Percentiles rank a stretch among this genome's conserved stretches.
Evolutionary conservation across 2,329 filamentous ascomycete species (phyloP).

Genomic region (Diplodia intermedia): DNA sequence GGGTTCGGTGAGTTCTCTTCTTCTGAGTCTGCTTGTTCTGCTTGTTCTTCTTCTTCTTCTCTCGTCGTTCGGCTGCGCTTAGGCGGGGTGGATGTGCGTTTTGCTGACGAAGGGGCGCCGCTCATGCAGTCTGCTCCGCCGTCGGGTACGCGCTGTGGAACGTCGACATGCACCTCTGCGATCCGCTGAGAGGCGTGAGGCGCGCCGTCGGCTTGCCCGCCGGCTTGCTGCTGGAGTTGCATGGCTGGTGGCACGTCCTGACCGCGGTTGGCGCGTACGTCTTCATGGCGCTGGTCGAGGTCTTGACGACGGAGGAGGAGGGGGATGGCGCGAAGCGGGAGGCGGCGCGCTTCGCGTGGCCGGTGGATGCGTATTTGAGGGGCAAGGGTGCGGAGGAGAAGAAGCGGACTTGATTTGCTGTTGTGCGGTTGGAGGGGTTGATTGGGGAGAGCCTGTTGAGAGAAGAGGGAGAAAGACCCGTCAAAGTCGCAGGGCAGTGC

Average conservation of each 20-base stretch:
- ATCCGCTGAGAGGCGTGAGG: conserved; percentile 55
- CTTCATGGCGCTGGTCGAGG: conserved; percentile 49
- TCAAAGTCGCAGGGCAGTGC: too few relatives aligned
- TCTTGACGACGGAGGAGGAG: conserved; percentile 36
- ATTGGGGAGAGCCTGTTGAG: too few relatives aligned
- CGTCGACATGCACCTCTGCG: conserved; percentile 62
- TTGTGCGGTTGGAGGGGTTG: too few relatives aligned
- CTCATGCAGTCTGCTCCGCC: conserved; percentile 48
- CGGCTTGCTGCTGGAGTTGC: conserved; percentile 64
- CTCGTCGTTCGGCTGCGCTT: background rate
- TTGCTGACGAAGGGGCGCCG: background rate
- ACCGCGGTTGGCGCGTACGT: conserved; percentile 62
- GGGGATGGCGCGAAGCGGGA: background rate
- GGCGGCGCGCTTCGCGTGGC: conserved; percentile 10
- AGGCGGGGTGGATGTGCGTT: background rate
- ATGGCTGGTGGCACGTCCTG: conserved; percentile 70
- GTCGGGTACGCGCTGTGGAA: conserved; percentile 63
- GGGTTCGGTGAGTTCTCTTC: conserved; percentile 40
- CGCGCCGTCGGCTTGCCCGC: conserved; percentile 59
- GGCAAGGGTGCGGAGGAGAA: background rate
- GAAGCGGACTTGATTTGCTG: background rate
- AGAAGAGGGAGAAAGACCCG: too few relatives aligned
- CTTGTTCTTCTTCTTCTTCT: background rate
- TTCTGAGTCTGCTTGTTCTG: too few relatives aligned
- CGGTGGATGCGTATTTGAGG: conserved; percentile 7